Evolutionary conservation across 2,329 filamentous ascomycete species (phyloP).

Genomic region (Zymoseptoria tritici): DNA sequence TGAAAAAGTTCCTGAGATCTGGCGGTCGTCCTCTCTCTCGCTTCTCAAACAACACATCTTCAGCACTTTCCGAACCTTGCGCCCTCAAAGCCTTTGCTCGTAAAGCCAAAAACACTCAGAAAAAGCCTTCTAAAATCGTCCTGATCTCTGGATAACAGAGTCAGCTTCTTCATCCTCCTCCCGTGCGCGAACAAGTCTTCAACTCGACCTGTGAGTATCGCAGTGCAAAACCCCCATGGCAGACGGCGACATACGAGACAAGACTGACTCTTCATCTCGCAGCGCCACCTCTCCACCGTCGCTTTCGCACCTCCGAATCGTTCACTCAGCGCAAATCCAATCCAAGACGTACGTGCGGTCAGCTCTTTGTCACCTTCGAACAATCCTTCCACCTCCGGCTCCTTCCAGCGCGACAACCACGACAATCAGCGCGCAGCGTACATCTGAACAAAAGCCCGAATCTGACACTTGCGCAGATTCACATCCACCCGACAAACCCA

Average conservation of each 20-base stretch:
- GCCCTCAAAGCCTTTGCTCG: no score
- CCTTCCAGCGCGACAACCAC: constrained; percentile 3
- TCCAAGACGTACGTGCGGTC: constrained; percentile 8
- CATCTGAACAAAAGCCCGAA: constrained; percentile 1
- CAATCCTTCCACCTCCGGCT: constrained; percentile 5
- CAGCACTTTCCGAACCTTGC: no score
- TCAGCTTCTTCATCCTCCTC: constrained; percentile 10
- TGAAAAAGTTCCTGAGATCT: no score
- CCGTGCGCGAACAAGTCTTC: not conserved
- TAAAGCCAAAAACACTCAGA: constrained; percentile 32
- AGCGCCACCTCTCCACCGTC: constrained; percentile 2
- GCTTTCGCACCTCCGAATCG: not conserved
- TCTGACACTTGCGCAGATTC: constrained; percentile 7
- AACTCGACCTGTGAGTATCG: constrained; percentile 1
- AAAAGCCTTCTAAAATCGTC: constrained; percentile 29
- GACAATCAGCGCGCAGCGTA: constrained; percentile 4
- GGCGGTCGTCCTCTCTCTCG: no score
- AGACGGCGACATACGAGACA: constrained; percentile 1
- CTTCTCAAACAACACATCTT: no score
- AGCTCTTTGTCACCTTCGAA: constrained; percentile 3
- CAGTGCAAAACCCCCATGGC: constrained; percentile 1
- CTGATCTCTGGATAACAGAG: constrained; percentile 14
- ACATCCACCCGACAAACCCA: constrained; percentile 5
- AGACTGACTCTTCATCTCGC: not conserved
- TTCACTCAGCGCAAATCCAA: not conserved